Evolutionary conservation across 345 rosid genomes (phyloP).

Genomic region (Citrus sp.): DNA sequence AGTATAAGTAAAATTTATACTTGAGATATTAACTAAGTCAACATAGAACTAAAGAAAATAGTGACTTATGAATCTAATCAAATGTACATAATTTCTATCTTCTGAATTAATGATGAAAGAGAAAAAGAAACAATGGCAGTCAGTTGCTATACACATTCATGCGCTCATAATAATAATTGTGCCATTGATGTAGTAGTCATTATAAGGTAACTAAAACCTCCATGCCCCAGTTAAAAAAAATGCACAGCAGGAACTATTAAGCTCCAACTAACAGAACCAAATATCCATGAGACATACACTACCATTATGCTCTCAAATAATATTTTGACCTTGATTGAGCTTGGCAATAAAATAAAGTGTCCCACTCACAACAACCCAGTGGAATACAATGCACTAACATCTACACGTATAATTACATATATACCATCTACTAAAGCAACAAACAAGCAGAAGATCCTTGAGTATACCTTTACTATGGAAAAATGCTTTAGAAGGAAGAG

Average conservation of each 20-base stretch:
- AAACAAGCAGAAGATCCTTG: not conserved
- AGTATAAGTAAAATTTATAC: constrained; percentile 2
- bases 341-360: not conserved
- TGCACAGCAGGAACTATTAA: not conserved
- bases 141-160: too few relatives aligned
- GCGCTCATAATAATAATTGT: not conserved
- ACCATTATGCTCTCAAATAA: not conserved
- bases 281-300: not conserved
- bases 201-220: not conserved
- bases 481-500: constrained; percentile 42
- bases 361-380: not conserved
- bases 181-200: not conserved
- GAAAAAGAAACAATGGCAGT: not conserved
- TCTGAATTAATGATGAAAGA: not conserved
- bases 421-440: not conserved
- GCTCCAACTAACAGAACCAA: not conserved
- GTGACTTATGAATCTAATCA: not conserved
- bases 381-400: not conserved
- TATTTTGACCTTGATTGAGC: not conserved
- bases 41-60: not conserved
- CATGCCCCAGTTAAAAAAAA: not conserved
- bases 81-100: not conserved
- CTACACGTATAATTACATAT: not conserved
- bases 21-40: not conserved
- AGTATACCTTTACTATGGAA: constrained; percentile 24